phyloP scores from a whole-genome alignment of 345 rosid genomes.

The Dovyalis caffra region DNA sequence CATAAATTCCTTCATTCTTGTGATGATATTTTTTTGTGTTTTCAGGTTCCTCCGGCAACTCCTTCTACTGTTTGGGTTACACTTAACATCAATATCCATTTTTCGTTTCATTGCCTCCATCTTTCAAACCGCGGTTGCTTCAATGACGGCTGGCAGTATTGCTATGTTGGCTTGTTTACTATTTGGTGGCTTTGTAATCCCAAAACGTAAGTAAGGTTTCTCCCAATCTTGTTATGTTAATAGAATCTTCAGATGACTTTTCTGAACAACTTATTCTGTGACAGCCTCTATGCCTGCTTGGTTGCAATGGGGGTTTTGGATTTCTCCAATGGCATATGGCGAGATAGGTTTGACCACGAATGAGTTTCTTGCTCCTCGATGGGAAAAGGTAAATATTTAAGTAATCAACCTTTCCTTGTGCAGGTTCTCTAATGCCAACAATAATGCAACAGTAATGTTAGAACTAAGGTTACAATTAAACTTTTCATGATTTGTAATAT shows the following conservation, averaged over 20 bases:
- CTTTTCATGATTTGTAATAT: too few species aligned
- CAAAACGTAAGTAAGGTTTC: slow-evolving; percentile 46
- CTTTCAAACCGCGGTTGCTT: slow-evolving; percentile 46
- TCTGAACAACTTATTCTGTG: background rate
- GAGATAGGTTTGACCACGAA: slow-evolving; percentile 63
- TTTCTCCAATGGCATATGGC: slow-evolving; percentile 62
- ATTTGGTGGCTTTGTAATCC: slow-evolving; percentile 63
- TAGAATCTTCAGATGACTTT: background rate
- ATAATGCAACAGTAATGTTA: too few species aligned
- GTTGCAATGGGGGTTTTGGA: slow-evolving; percentile 81
- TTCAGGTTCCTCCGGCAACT: slow-evolving; percentile 69
- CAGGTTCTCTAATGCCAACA: too few species aligned
- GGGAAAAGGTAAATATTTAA: slow-evolving; percentile 69
- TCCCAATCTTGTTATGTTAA: background rate
- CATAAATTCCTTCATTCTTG: background rate
- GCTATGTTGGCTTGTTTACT: slow-evolving; percentile 36
- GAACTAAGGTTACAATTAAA: too few species aligned
- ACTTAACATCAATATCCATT: slow-evolving; percentile 61
- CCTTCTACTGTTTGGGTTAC: slow-evolving; percentile 52
- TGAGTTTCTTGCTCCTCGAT: slow-evolving; percentile 72
- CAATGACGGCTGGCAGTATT: slow-evolving; percentile 53
- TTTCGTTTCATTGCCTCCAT: slow-evolving; percentile 64
- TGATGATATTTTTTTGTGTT: too few species aligned
- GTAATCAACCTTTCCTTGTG: too few species aligned
- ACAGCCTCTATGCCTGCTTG: slow-evolving; percentile 73